Percentiles rank a stretch among this genome's conserved stretches.
phyloP scores from a whole-genome alignment of 768 basidiomycete species.

The Hysterangium stoloniferum region DNA sequence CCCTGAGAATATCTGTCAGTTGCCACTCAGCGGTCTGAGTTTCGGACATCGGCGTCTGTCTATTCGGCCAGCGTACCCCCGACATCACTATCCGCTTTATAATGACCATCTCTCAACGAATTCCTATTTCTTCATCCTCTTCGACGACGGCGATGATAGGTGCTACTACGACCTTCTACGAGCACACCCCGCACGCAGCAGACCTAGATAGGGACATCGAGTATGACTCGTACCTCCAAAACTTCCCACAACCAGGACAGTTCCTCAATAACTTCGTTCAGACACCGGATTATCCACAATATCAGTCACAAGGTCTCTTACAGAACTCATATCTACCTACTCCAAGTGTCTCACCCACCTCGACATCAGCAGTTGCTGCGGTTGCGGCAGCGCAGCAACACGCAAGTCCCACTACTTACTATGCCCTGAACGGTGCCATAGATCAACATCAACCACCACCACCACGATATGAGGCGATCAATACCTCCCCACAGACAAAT shows the following conservation, averaged over 20 bases:
- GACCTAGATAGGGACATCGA: slow-evolving; percentile 36
- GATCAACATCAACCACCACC: slow-evolving; percentile 1
- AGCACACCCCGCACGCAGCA: slow-evolving; percentile 25
- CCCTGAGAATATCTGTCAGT: too few species aligned
- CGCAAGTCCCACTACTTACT: neutral
- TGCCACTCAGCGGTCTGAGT: too few species aligned
- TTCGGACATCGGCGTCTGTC: slow-evolving; percentile 3
- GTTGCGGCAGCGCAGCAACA: neutral
- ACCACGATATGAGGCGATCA: too few species aligned
- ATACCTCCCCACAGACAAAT: neutral
- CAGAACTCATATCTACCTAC: slow-evolving; percentile 9
- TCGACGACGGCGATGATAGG: slow-evolving; percentile 41
- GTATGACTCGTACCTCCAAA: slow-evolving; percentile 25
- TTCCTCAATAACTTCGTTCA: slow-evolving; percentile 14
- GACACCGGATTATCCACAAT: slow-evolving; percentile 12
- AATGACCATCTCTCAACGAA: slow-evolving; percentile 2
- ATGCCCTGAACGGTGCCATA: neutral
- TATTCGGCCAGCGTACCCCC: neutral
- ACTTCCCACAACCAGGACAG: slow-evolving; percentile 16
- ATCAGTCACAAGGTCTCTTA: slow-evolving; percentile 23
- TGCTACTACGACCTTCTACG: slow-evolving; percentile 45
- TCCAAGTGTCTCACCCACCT: slow-evolving; percentile 2
- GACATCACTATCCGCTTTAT: neutral
- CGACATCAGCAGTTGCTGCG: neutral
- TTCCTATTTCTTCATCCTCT: slow-evolving; percentile 13